Evolutionary conservation across 352 stramenopile genomes (phyloP).

Genomic region (Globisporangium camurandrum): DNA sequence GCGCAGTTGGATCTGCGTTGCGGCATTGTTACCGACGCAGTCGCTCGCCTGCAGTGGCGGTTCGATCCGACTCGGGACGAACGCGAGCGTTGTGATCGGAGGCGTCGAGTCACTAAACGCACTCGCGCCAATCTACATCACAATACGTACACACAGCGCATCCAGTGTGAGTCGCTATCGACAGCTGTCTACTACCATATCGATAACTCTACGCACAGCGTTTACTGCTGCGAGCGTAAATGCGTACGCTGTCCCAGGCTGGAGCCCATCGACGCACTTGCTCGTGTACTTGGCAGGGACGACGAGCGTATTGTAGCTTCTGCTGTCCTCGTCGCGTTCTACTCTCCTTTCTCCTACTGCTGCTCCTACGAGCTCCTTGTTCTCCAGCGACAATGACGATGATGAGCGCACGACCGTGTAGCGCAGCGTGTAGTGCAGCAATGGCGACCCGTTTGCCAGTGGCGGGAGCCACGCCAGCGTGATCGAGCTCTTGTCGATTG

Average conservation of each 20-base stretch:
- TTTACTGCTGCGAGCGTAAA: conserved; percentile 50
- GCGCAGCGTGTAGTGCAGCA: conserved; percentile 45
- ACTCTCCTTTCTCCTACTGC: no score
- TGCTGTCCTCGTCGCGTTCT: conserved; percentile 15
- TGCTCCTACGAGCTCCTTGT: no score
- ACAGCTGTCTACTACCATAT: not conserved
- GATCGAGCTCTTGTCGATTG: conserved; percentile 41
- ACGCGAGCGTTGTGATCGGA: conserved; percentile 49
- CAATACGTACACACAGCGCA: not conserved
- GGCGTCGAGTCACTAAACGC: conserved; percentile 34
- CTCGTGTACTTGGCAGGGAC: conserved; percentile 36
- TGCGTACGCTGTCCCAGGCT: conserved; percentile 47
- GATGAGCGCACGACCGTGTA: conserved; percentile 29
- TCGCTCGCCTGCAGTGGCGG: conserved; percentile 27
- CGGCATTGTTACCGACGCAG: no score
- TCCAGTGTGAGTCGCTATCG: not conserved
- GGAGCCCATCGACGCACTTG: conserved; percentile 30
- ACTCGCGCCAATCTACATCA: conserved; percentile 39
- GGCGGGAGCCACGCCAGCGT: conserved; percentile 36
- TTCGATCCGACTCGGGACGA: conserved; percentile 42
- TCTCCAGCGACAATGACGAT: conserved; percentile 13
- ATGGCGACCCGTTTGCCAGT: conserved; percentile 45
- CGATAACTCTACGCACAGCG: conserved; percentile 13
- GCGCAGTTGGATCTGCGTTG: conserved; percentile 33
- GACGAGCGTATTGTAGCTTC: no score